Conservation (phyloP, 306 rosid species). For the Hippophae tibetana region DNA sequence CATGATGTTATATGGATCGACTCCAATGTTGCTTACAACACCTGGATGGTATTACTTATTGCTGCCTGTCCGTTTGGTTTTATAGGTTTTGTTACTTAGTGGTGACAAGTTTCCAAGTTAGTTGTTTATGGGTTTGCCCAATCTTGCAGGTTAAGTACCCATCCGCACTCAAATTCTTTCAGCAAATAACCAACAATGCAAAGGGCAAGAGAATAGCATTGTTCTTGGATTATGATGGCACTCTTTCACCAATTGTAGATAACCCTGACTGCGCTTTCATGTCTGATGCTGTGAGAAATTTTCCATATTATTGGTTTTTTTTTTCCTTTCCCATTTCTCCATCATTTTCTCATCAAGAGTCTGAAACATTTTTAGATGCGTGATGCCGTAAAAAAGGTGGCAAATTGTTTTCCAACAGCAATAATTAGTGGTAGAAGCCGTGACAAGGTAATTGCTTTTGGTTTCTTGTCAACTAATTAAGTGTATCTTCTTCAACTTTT, state of each 20-base stretch:
- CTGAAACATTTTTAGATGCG: slow-evolving; percentile 60
- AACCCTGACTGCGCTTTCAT: slow-evolving; percentile 92
- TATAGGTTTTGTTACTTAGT: too few species aligned
- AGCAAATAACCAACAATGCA: slow-evolving; percentile 60
- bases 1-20: slow-evolving; percentile 49
- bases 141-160: slow-evolving; percentile 73
- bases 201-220: slow-evolving; percentile 81
- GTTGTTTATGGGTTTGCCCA: slow-evolving; percentile 8
- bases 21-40: slow-evolving; percentile 40
- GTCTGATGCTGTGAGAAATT: slow-evolving; percentile 65
- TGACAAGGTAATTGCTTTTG: slow-evolving; percentile 54
- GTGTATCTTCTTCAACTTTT: too few species aligned
- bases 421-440: slow-evolving; percentile 97
- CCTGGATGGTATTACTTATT: slow-evolving; percentile 73
- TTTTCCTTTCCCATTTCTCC: not conserved
- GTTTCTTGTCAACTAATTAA: not conserved
- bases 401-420: slow-evolving; percentile 83
- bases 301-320: not conserved
- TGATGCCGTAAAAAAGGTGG: slow-evolving; percentile 60
- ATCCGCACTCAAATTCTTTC: slow-evolving; percentile 72
- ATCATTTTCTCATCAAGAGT: slow-evolving; percentile 12
- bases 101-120: too few species aligned
- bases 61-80: slow-evolving; percentile 7
- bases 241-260: slow-evolving; percentile 96
- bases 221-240: slow-evolving; percentile 95